Evolutionary conservation across 164 flowering plant genomes (phyloP).

Genomic region (Warburgia ugandensis): DNA sequence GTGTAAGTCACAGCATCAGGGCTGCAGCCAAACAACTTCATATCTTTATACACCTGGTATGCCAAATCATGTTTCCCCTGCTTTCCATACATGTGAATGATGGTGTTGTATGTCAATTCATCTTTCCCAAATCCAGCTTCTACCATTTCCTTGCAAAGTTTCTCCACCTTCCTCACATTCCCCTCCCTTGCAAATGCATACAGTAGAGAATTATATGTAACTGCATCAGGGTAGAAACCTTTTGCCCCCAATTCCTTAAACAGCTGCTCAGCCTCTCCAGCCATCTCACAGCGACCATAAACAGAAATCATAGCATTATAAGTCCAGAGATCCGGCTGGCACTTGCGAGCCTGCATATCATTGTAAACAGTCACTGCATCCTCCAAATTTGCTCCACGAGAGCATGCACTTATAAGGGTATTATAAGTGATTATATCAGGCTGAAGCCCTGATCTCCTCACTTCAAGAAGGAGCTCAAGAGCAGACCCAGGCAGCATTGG

Average conservation of each 20-base stretch:
- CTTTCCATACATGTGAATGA: constrained; percentile 94
- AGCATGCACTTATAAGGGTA: constrained; percentile 87
- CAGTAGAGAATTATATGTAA: constrained; percentile 80
- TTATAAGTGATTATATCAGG: constrained; percentile 94
- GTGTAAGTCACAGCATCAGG: constrained; percentile 93
- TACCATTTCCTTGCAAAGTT: constrained; percentile 62
- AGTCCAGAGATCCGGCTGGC: constrained; percentile 95
- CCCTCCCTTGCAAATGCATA: constrained; percentile 93
- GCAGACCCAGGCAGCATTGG: constrained; percentile 46
- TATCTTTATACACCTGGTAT: constrained; percentile 58
- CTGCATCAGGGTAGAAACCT: constrained; percentile 86
- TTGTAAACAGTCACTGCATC: constrained; percentile 60
- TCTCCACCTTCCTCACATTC: constrained; percentile 55
- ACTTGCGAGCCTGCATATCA: constrained; percentile 51
- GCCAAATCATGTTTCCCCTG: constrained; percentile 73
- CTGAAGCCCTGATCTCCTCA: constrained; percentile 51
- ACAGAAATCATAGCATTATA: constrained; percentile 97
- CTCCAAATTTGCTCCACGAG: constrained; percentile 66
- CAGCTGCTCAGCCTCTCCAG: constrained; percentile 58
- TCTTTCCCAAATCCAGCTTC: constrained; percentile 66
- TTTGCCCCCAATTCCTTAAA: constrained; percentile 56
- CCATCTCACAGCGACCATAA: constrained; percentile 71
- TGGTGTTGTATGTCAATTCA: constrained; percentile 88
- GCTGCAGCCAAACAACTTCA: constrained; percentile 50
- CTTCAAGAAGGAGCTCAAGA: constrained; percentile 55